phyloP scores from a whole-genome alignment of 306 rosid species.

The Ormosia semicastrata region DNA sequence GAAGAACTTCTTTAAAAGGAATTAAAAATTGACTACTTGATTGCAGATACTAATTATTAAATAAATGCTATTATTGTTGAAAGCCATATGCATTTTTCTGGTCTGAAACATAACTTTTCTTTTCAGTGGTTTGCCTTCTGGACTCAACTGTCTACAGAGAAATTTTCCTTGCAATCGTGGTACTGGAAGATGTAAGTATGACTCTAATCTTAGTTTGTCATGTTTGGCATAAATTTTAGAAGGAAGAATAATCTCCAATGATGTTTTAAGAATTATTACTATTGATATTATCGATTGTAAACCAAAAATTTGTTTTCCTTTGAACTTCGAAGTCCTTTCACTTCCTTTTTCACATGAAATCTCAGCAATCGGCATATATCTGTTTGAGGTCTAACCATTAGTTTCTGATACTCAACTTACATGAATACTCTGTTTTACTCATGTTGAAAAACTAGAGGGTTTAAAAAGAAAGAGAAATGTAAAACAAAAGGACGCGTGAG shows the following conservation, averaged over 20 bases:
- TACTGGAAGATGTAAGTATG: slow-evolving; percentile 55
- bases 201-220: slow-evolving; percentile 10
- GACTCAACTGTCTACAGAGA: slow-evolving; percentile 69
- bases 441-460: no score
- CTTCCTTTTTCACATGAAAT: not conserved
- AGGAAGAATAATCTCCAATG: not conserved
- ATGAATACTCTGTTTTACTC: no score
- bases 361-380: not conserved
- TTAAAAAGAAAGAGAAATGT: no score
- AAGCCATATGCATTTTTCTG: not conserved
- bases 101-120: not conserved
- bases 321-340: not conserved
- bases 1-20: not conserved
- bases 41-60: not conserved
- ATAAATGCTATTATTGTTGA: not conserved
- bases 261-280: not conserved
- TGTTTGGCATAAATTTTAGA: not conserved
- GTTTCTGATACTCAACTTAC: no score
- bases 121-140: slow-evolving; percentile 64
- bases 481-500: no score
- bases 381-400: not conserved
- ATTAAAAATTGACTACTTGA: not conserved
- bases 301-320: not conserved
- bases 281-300: not conserved
- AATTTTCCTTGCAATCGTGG: slow-evolving; percentile 68